A percentile compares a stretch with the other conserved stretches of the same genome.
Conservation (phyloP, 2,329 filamentous ascomycete genomes). For the Tolypocladium endophyticum region DNA sequence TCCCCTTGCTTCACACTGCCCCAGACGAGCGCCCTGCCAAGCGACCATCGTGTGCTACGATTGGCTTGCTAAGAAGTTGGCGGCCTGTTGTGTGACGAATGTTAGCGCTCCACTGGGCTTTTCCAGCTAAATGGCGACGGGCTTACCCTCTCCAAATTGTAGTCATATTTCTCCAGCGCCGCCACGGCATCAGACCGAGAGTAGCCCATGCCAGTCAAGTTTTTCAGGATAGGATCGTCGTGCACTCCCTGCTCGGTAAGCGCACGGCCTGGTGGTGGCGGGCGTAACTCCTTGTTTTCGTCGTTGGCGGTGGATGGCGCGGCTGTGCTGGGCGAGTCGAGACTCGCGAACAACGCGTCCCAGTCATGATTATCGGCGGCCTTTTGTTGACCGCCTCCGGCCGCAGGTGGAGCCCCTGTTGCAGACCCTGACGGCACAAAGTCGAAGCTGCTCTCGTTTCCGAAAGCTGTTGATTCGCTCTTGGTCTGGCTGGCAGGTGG, state of each 20-base stretch:
- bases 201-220: slow-evolving; percentile 85
- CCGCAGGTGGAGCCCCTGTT: slow-evolving; percentile 23
- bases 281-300: slow-evolving; percentile 13
- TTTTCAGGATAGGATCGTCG: slow-evolving; percentile 85
- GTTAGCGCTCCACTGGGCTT: slow-evolving; percentile 7
- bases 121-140: neutral
- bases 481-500: slow-evolving; percentile 43
- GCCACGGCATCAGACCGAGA: slow-evolving; percentile 59
- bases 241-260: slow-evolving; percentile 66
- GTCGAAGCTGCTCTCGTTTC: slow-evolving; percentile 47
- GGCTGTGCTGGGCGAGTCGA: slow-evolving; percentile 45
- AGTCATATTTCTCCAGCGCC: slow-evolving; percentile 89
- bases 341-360: slow-evolving; percentile 84
- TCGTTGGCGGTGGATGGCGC: slow-evolving; percentile 8
- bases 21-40: neutral
- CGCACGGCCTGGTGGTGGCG: slow-evolving; percentile 44
- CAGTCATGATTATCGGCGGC: slow-evolving; percentile 62
- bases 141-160: slow-evolving; percentile 86
- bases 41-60: slow-evolving; percentile 22
- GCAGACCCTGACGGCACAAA: slow-evolving; percentile 34
- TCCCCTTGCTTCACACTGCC: neutral
- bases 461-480: slow-evolving; percentile 41
- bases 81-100: slow-evolving; percentile 26
- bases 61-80: slow-evolving; percentile 45
- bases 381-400: slow-evolving; percentile 26